Percentiles rank a stretch among this genome's conserved stretches.
phyloP scores from a whole-genome alignment of 495 filamentous ascomycete species.

The Aspergillus cavernicola region DNA sequence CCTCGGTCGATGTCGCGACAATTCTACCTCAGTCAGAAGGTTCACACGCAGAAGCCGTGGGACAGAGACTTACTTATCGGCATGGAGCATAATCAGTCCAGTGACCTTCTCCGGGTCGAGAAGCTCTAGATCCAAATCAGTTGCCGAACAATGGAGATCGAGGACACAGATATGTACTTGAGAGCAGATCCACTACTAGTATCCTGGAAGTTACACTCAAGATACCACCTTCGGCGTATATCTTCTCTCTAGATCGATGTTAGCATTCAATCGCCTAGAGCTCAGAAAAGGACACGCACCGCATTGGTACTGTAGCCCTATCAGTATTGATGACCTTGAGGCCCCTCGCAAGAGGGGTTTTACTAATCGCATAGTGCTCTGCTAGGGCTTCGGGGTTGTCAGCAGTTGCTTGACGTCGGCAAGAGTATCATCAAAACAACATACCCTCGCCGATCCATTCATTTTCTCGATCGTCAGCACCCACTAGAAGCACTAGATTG shows the following conservation, averaged over 20 bases:
- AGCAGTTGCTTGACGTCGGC: neutral
- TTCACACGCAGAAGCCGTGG: neutral
- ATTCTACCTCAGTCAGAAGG: constrained; percentile 45
- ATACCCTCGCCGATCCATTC: constrained; percentile 81
- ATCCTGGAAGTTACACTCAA: constrained; percentile 97
- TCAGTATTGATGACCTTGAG: constrained; percentile 93
- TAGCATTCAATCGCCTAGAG: constrained; percentile 12
- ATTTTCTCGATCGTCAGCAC: constrained; percentile 92
- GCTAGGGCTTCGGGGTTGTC: constrained; percentile 58
- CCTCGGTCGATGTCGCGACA: constrained; percentile 84
- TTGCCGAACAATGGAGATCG: constrained; percentile 8
- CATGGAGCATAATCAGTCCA: constrained; percentile 83
- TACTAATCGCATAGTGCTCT: constrained; percentile 86
- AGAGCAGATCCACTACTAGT: constrained; percentile 86
- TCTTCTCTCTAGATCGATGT: constrained; percentile 62
- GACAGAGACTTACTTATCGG: constrained; percentile 57
- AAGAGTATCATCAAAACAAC: constrained; percentile 1
- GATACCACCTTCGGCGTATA: constrained; percentile 85
- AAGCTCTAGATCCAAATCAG: constrained; percentile 43
- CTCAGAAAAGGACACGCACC: constrained; percentile 31
- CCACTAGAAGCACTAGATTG: constrained; percentile 83
- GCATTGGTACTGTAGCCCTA: constrained; percentile 74
- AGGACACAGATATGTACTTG: constrained; percentile 41
- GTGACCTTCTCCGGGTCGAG: constrained; percentile 82
- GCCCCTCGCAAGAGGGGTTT: constrained; percentile 71